Evolutionary conservation across 805 yeast species (phyloP), one percentile per base, ranked within the genome.

Genomic region (Candida awuae): DNA sequence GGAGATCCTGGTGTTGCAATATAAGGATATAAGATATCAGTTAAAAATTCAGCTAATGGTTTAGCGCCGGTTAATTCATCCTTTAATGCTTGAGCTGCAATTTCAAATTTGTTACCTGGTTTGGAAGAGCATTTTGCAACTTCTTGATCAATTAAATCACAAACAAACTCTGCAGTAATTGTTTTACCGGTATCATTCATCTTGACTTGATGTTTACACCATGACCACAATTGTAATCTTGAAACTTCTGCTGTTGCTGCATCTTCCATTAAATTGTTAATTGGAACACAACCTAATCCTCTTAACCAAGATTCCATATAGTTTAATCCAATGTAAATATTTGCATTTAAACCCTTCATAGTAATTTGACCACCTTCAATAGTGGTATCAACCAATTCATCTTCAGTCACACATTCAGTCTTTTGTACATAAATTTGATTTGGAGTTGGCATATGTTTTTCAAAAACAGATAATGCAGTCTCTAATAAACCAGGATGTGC

Each of bases 191-290:
- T 68, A 52, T 80, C 84, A 39, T 75, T 69, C 44, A 73, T 56
- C 40, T 56, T 63, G 32, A 76, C 81, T 32, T 75, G 74, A 57
- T 83, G 88, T 43, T 77, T 80, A 37, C 78, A 83, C 94, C 94
- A 83, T 57, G 84, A 86, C 70, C 79, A 79, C 50, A 83, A 67
- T 63, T 82, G 90, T 45, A 86, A 72, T 65, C 92, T 73, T 27
- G 88, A 79, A 29, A 83, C 94, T 62, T 83, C 94, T 29, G 92
- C 90, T 36, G 94, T 83, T 25, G 92, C 92, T 21, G 94, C 94
- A 61, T 83, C 94, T 63, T 83, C 94, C 94, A 83, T 83, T 61
- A 83, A 68, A 59, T 77, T 75, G 66, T 83, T 82, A 59, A 83
- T 83, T 49, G 94, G 90, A 44, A 81, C 88, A 70, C 92, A 83